Conservation (phyloP, 305 asterid genomes). For the Andrographis paniculata region DNA sequence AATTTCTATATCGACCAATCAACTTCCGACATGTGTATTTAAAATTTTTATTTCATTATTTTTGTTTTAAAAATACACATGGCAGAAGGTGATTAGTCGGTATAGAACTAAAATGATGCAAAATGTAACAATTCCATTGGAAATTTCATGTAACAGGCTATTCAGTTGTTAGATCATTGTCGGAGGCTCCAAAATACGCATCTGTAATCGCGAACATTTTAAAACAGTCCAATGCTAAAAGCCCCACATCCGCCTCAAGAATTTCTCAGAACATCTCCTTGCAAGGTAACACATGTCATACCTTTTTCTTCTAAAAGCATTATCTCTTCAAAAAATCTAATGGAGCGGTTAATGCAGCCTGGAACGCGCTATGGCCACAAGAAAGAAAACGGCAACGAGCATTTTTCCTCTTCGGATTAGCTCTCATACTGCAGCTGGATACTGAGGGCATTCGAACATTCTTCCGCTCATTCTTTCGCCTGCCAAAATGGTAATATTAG, state of each 20-base stretch:
- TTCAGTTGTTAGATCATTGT: conserved; percentile 89
- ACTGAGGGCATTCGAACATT: conserved; percentile 80
- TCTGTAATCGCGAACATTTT: conserved; percentile 65
- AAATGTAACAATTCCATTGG: conserved; percentile 6
- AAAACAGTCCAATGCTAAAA: conserved; percentile 34
- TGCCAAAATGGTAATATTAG: conserved; percentile 76
- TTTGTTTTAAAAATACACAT: no score
- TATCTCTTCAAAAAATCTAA: no score
- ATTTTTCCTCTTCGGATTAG: conserved; percentile 90
- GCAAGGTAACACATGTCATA: conserved; percentile 61
- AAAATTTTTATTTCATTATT: no score
- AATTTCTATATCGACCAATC: no score
- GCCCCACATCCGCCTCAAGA: conserved; percentile 31
- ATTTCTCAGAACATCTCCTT: conserved; percentile 51
- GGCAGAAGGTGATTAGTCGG: no score
- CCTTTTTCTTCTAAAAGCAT: no score
- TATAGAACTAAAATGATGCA: no score
- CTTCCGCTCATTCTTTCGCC: conserved; percentile 73
- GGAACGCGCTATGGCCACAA: conserved; percentile 95
- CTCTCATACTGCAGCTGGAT: conserved; percentile 84
- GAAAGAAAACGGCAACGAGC: conserved; percentile 94
- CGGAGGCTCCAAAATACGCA: conserved; percentile 97
- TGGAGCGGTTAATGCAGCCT: no score
- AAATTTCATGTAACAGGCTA: conserved; percentile 49
- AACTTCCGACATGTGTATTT: no score